Evolutionary conservation across 441 rosid species (phyloP).

Genomic region (Pelargonium myrrhifolium): DNA sequence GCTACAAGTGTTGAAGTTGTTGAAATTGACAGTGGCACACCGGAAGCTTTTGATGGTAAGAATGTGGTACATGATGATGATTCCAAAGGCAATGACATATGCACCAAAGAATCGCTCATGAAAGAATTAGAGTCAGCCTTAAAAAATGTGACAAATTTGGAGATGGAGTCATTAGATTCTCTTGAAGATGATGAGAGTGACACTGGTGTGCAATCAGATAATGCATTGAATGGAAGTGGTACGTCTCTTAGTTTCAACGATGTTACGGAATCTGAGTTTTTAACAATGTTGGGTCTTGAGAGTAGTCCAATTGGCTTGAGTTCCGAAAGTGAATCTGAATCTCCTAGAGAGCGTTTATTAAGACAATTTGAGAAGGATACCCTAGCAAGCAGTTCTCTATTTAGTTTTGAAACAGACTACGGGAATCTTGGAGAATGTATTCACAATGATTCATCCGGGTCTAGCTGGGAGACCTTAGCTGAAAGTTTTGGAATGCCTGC

Average conservation of each 20-base stretch:
- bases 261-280: slow-evolving; percentile 58
- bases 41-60: slow-evolving; percentile 21
- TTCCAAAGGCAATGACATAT: slow-evolving; percentile 29
- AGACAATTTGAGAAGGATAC: slow-evolving; percentile 84
- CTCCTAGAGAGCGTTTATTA: slow-evolving; percentile 83
- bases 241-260: slow-evolving; percentile 44
- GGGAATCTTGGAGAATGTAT: slow-evolving; percentile 39
- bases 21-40: slow-evolving; percentile 29
- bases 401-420: slow-evolving; percentile 42
- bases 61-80: slow-evolving; percentile 23
- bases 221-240: slow-evolving; percentile 27
- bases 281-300: slow-evolving; percentile 71
- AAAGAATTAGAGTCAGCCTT: slow-evolving; percentile 74
- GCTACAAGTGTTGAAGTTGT: slow-evolving; percentile 37
- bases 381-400: slow-evolving; percentile 50
- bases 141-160: slow-evolving; percentile 46
- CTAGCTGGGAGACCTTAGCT: slow-evolving; percentile 30
- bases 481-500: slow-evolving; percentile 50
- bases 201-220: slow-evolving; percentile 26
- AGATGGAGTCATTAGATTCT: slow-evolving; percentile 43
- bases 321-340: slow-evolving; percentile 82
- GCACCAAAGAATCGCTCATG: slow-evolving; percentile 54
- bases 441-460: slow-evolving; percentile 23
- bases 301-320: slow-evolving; percentile 59
- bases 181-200: slow-evolving; percentile 41